phyloP scores from a whole-genome alignment of 116 monocot species.

The Iris pallida region DNA sequence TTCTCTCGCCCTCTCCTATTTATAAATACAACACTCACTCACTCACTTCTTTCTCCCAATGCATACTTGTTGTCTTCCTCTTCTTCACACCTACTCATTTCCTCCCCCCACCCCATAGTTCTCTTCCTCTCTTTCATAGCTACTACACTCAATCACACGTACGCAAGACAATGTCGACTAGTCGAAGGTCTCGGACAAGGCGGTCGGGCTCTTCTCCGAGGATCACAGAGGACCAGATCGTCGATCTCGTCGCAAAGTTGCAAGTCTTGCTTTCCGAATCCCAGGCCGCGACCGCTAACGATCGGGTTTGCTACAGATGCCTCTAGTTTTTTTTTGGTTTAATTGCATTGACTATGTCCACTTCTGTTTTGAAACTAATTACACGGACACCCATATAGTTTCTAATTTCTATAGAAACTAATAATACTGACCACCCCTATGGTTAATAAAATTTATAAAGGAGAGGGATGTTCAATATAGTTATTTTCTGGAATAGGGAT shows the following conservation, averaged over 20 bases:
- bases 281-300: conserved; percentile 12
- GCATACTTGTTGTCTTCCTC: conserved; percentile 14
- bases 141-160: too few species aligned
- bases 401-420: too few species aligned
- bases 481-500: too few species aligned
- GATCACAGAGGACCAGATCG: conserved; percentile 76
- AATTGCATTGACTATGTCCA: too few species aligned
- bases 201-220: conserved; percentile 38
- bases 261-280: conserved; percentile 48
- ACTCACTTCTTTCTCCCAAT: conserved; percentile 8
- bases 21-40: conserved; percentile 1
- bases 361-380: too few species aligned
- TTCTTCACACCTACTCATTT: background rate
- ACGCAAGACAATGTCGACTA: conserved; percentile 50
- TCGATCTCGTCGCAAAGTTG: conserved; percentile 60
- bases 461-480: too few species aligned
- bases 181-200: conserved; percentile 49
- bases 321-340: too few species aligned
- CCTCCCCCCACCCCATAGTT: conserved; percentile 4
- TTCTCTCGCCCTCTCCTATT: conserved; percentile 3
- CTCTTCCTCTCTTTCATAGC: background rate
- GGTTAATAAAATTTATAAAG: too few species aligned
- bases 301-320: conserved; percentile 23
- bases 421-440: too few species aligned
- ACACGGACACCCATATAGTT: too few species aligned